Base-by-base conservation (phyloP, 352 stramenopile genomes). In the Globisporangium lucens region DNA sequence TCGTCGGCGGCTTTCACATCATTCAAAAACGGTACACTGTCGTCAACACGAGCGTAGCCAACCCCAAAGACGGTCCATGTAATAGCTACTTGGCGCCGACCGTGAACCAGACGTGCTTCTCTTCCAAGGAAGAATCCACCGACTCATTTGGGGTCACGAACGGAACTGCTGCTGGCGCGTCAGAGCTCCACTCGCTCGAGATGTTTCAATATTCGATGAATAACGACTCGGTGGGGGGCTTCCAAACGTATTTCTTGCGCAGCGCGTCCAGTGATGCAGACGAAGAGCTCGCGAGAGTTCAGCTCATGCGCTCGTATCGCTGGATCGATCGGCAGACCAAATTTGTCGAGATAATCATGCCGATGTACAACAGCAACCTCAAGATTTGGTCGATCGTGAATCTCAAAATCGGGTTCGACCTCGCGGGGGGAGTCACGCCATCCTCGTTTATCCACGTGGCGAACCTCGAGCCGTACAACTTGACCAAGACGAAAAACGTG, bases 291-390 rank as follows among this genome's bases (percentile, higher is more conserved):
- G 41, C 36, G 6, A 67, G 65, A 17, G 67, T 74, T 0, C 52
- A 69, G 1, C 59, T 75, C 1, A 91, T 91, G 83, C 76, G 69
- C 35, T 61, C 73, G 17, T 74, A 88, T 53, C 67, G 72, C 0
- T 91, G 83, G 83, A 71, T 91, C 20, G 83, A 91, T 52, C 70
- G 66, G 4, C 83, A 89, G 65, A 91, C 83, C n/a, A 85, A 84
- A 41, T 43, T 70, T 9, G 75, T 89, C 15, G 67, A 71, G 12
- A 82, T 91, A 60, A 79, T 71, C 4, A 79, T 91, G 78, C 67
- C 80, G 4, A 60, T 91, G 49, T 91, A 84, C 71, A 91, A 91
- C 41, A 70, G 66, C 30, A 88, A 86, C 33, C 71, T 89, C 52
- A 85, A 87, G 30, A 68, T 89, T 51, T 82, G 79, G 72, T 89